These are phyloP conservation scores for Scedosporium aurantiacum DNA, from an alignment of 2,329 filamentous ascomycete species.

Conservation along the genomic window DNA sequence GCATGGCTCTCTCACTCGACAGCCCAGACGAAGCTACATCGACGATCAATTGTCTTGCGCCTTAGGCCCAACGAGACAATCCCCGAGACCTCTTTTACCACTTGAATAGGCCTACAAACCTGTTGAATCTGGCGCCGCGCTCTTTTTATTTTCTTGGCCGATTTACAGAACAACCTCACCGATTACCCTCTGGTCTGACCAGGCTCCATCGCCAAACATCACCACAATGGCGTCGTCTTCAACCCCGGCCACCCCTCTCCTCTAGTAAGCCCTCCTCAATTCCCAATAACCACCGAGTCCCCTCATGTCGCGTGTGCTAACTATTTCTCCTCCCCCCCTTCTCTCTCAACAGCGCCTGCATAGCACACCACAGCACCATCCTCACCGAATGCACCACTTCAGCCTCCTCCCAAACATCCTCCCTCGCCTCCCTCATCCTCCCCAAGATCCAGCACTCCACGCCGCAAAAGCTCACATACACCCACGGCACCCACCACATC, in stretches of 20 bases:
- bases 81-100: background rate
- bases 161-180: background rate
- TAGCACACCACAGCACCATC: constrained; percentile 88
- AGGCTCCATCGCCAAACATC: background rate
- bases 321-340: background rate
- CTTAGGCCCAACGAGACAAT: background rate
- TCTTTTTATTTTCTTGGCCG: background rate
- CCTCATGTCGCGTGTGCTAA: no score
- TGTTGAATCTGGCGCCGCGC: background rate
- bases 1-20: constrained; percentile 1
- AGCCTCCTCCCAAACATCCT: constrained; percentile 70
- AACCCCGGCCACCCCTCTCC: constrained; percentile 53
- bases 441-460: constrained; percentile 79
- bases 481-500: constrained; percentile 82
- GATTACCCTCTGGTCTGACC: background rate
- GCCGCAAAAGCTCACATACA: constrained; percentile 86
- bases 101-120: background rate
- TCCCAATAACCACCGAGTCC: no score
- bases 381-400: constrained; percentile 85
- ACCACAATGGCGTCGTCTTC: constrained; percentile 60
- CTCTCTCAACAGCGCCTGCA: constrained; percentile 58
- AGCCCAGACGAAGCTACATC: background rate
- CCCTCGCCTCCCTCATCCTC: constrained; percentile 84
- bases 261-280: constrained; percentile 48
- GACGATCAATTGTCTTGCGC: background rate